These are phyloP conservation scores for Cytospora piceicola DNA, from an alignment of 2,329 filamentous ascomycete genomes.

Conservation along the genomic window DNA sequence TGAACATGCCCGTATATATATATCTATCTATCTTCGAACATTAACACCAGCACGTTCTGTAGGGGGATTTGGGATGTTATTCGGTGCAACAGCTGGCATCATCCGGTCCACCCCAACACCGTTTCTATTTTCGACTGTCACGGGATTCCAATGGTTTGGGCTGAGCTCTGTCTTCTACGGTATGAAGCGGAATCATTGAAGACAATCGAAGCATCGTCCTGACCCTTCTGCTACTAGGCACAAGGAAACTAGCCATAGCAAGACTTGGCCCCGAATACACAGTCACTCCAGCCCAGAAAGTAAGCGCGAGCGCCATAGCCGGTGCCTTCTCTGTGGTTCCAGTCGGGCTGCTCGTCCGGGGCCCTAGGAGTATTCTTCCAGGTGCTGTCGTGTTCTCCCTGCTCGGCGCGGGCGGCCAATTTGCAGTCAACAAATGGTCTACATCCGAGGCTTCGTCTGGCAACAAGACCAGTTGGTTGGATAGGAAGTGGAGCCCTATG, in stretches of 20 bases:
- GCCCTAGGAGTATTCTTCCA: constrained; percentile 56
- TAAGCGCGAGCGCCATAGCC: constrained; percentile 70
- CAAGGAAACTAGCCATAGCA: constrained; percentile 45
- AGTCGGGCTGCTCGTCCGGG: constrained; percentile 59
- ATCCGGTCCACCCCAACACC: constrained; percentile 65
- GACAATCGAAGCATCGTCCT: background rate
- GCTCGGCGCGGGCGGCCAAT: constrained; percentile 41
- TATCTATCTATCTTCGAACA: too few relatives aligned
- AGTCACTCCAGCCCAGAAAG: constrained; percentile 61
- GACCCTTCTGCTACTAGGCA: constrained; percentile 11
- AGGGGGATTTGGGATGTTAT: constrained; percentile 65
- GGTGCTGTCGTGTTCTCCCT: constrained; percentile 53
- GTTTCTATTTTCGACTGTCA: constrained; percentile 70
- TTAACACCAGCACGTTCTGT: background rate
- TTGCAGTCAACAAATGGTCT: constrained; percentile 31
- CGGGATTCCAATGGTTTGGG: constrained; percentile 80
- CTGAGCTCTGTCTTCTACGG: constrained; percentile 79
- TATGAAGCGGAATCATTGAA: constrained; percentile 44
- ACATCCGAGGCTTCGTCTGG: background rate
- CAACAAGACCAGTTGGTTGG: constrained; percentile 43
- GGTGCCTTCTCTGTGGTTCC: constrained; percentile 68
- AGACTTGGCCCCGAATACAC: constrained; percentile 55
- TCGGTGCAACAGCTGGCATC: constrained; percentile 73
- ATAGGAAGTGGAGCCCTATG: constrained; percentile 75
- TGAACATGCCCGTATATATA: background rate